Conservation (phyloP, 2,329 filamentous ascomycete species). For the Colletotrichum endophyticum region DNA sequence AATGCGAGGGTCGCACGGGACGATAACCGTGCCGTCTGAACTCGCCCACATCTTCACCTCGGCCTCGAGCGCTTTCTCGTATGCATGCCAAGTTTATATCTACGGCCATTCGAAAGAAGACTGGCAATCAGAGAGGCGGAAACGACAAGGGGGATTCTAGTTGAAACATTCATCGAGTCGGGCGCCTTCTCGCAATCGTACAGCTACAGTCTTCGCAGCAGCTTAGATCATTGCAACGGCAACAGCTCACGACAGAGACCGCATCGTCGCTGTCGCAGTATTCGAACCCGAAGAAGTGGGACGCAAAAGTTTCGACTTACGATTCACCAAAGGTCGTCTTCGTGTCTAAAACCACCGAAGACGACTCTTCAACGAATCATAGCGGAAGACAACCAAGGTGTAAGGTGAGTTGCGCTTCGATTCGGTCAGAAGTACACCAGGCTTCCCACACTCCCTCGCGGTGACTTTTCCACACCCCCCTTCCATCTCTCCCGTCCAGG, state of each 20-base stretch:
- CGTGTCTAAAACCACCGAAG: background rate
- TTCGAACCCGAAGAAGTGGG: background rate
- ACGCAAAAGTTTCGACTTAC: background rate
- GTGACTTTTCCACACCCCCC: conserved; percentile 31
- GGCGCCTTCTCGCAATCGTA: background rate
- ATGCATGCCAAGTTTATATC: conserved; percentile 41
- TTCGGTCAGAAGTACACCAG: background rate
- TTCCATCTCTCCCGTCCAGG: conserved; percentile 24
- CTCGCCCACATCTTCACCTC: conserved; percentile 35
- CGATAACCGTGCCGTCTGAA: conserved; percentile 30
- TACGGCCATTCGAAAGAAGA: conserved; percentile 28
- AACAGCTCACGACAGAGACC: background rate
- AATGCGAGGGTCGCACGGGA: conserved; percentile 47
- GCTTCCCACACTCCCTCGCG: background rate
- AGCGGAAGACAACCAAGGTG: conserved; percentile 24
- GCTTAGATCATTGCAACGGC: background rate
- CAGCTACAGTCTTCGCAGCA: background rate
- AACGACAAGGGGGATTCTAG: conserved; percentile 25
- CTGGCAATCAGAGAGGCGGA: conserved; percentile 24
- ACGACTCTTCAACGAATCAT: background rate
- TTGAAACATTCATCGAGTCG: background rate
- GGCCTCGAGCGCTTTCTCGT: conserved; percentile 32
- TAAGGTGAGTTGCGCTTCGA: background rate
- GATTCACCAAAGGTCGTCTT: background rate
- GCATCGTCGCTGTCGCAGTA: background rate